Conservation (phyloP, 23 red algal species). For the Cyanidioschyzon merolae region DNA sequence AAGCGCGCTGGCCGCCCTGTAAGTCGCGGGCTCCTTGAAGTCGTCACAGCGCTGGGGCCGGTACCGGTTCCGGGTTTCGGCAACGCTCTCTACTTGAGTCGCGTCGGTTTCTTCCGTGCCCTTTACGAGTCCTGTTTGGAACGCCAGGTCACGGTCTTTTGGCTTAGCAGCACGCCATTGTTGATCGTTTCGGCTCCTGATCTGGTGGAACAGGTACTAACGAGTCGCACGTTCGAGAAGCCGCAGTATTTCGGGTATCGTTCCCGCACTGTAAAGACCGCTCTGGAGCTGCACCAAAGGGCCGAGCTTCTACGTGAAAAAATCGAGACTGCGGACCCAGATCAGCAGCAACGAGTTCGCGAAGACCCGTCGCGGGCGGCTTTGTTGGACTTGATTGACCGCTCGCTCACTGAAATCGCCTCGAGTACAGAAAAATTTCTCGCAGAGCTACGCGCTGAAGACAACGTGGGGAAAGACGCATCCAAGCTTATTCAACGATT, state of each 20-base stretch:
- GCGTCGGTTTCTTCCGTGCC: not conserved
- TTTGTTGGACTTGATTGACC: slow-evolving; percentile 37
- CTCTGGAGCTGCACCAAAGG: slow-evolving; percentile 35
- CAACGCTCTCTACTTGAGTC: not conserved
- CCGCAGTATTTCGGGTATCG: slow-evolving; percentile 97
- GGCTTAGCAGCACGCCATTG: slow-evolving; percentile 64
- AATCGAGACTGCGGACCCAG: not conserved
- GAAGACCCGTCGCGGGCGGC: slow-evolving; percentile 55
- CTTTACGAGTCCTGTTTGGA: slow-evolving; percentile 25
- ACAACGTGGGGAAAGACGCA: not conserved
- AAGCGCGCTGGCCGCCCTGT: not conserved
- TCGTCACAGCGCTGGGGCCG: not conserved
- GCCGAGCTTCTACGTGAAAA: slow-evolving; percentile 11
- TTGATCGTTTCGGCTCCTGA: slow-evolving; percentile 60
- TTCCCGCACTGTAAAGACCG: slow-evolving; percentile 48
- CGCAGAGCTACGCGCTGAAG: not conserved
- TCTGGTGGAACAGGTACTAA: slow-evolving; percentile 46
- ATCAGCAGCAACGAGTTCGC: not conserved
- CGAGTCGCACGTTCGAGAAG: slow-evolving; percentile 54
- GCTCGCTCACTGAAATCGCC: slow-evolving; percentile 8
- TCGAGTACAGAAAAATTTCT: not conserved
- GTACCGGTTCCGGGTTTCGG: not conserved
- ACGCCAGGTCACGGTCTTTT: slow-evolving; percentile 48
- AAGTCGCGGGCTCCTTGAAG: not conserved
- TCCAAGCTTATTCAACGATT: slow-evolving; percentile 7